Base-by-base conservation (phyloP, 1,139 yeast species). In the Kurtzmaniella quercitrusa region DNA sequence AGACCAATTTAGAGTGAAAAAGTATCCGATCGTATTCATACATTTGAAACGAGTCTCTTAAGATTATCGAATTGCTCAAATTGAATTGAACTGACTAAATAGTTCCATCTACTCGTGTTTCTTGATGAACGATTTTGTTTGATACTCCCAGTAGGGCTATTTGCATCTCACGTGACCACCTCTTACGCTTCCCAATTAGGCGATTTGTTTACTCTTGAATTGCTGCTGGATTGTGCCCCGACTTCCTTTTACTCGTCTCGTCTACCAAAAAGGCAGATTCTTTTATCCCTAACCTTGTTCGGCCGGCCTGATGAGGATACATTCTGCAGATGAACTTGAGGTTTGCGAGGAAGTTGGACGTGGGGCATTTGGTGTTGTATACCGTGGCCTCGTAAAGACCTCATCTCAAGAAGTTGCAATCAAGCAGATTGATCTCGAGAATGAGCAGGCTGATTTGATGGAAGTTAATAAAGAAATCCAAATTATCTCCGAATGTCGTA, bases 281-380 rank as follows among this genome's bases (percentile, higher is more conserved):
- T 26, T 9, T 26, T 14, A 12, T 26, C 12, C 30, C 4, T 11
- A 26, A 26, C n/a, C n/a, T 9, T 14, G n/a, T 9, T 26, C n/a
- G 14, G 30, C 17, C 34, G 18, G 34, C 18, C 5, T 17, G 20
- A 44, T 40, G 45, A 49, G 73, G 42, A 56, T 68, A 16, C 42
- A 50, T 38, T 58, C 66, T 12, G 64, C 72, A 9, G 74, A 68
- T 16, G 75, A 73, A 49, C 54, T 73, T 20, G 75, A 79, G 39
- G 74, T 88, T 3, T 76, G 75, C 49, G 91, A 84, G 50, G 91
- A 87, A 58, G 81, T 88, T 1, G 96, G 96, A 2, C 68, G 87
- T 44, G 96, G 96, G 0, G 91, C 93, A 3, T 88, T 88, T 60
- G 96, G 96, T 0, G 86, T 84, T 1, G 96, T 88, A 1, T 88